Base-by-base conservation (phyloP, 768 basidiomycete genomes). In the Rubroboletus pulcherrimus region DNA sequence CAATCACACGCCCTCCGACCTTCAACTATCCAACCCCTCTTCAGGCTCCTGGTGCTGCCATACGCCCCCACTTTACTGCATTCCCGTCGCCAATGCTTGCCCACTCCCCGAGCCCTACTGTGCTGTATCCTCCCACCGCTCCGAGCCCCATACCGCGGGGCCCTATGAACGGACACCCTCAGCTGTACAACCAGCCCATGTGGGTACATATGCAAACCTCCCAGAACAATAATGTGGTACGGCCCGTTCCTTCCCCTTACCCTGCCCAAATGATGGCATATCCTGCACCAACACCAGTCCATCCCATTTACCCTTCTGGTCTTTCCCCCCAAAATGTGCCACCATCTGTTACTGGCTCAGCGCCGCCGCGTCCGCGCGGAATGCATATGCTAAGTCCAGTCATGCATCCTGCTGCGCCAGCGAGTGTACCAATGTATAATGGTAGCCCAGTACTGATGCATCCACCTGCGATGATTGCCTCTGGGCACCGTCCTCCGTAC, bases 71-170 rank as follows among this genome's bases (percentile, higher is more conserved):
- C 41, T 91, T 86, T 73, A 68, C 75, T 24, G 62, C 78, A 21
- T 89, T 89, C 66, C 74, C 81, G 24, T 84, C 88, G 14, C 83
- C 87, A 3, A 84, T 90, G 78, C 77, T 88, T 73, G 83, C 81
- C 59, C 86, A 86, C 64, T 83, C 88, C 15, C 87, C 88, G 5
- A 82, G 77, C 54, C 85, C 87, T 35, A 74, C 76, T n/a, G 66
- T 87, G 51, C 76, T 89, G 75, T 91, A 90, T 69, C 74, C 82
- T 30, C 80, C 80, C 19, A 78, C 84, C 64, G 70, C 79, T 10
- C 74, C 83, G 4, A 91, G 84, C 58, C 85, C 86, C 49, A 79
- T 87, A 17, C 84, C 86, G 33, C 76, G 83, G 54, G 82, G 86
- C 76, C 74, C 78, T 53, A 71, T 83, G 51, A 88, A 86, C 57